Evolutionary conservation across 495 filamentous ascomycete genomes (phyloP), one percentile per base, ranked within the genome.

Genomic region (Tuber calosporum): DNA sequence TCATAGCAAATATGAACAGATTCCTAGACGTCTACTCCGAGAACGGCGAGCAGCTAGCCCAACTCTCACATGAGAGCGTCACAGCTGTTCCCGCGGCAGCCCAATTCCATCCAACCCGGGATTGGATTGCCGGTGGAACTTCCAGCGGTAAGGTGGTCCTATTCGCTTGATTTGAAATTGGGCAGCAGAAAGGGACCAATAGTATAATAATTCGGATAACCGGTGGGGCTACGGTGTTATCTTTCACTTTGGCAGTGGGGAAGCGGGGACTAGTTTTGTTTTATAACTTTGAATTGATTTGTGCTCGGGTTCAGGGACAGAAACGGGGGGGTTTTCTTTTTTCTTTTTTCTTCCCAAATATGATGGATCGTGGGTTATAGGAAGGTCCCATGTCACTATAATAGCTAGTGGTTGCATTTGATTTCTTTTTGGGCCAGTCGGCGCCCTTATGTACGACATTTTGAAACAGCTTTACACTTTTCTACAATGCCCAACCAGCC

Each of bases 1-100:
- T 89, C 66, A 94, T 99, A 73, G 96, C 92, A 1, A 98, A 97
- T 81, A 98, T 98, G 95, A 97, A 97, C 81, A 89, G 95, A 30
- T 97, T 97, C 76, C 91, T 98, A 4, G 95, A 99, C 81, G 87
- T 99, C 9, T 98, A 90, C 82, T 90, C 89, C 19, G 84, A 86
- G 15, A 85, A 88, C 42, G 95, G 95, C 2, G 89, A 95, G 79
- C 94, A 97, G 82, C 85, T 99, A 43, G 96, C 92, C 5, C 94
- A 98, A 84, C 85, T 99, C 9, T 92, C 93, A 8, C 91, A 94
- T 4, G 91, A 91, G 4, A 70, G 66, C 22, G 96, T 98, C 74
- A 96, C 91, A 19, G 94, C 95, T 34, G 96, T 99, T 13, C 95
- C 95, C 30, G 92, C 96, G 1, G 95, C 96, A 3, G 91, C 93